phyloP scores from a whole-genome alignment of 371 early-diverging fungal genomes.

The Mucor circinelloides region DNA sequence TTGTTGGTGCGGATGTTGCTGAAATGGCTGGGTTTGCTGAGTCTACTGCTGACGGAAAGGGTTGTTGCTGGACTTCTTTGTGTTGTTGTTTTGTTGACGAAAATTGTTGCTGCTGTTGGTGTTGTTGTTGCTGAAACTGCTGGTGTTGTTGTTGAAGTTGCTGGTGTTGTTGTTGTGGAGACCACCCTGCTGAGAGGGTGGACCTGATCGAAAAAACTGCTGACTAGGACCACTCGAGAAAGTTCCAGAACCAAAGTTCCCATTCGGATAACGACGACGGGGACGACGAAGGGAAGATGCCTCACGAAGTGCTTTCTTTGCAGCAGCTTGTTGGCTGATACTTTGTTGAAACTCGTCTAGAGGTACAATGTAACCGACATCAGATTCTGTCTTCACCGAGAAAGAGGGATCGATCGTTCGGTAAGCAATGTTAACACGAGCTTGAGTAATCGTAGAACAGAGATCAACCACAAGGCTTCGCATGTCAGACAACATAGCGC shows the following conservation, averaged over 20 bases:
- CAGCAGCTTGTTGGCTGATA: neutral
- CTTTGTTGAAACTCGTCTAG: neutral
- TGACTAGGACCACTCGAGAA: neutral
- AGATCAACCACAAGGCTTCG: constrained; percentile 6
- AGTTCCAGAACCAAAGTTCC: neutral
- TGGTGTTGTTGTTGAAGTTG: too few species aligned
- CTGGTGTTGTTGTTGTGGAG: too few species aligned
- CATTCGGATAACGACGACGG: neutral
- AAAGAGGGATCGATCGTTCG: constrained; percentile 7
- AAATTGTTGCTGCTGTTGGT: neutral
- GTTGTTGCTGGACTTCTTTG: constrained; percentile 1
- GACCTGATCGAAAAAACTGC: too few species aligned
- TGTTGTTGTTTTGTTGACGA: neutral
- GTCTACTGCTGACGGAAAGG: neutral
- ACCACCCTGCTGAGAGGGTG: too few species aligned
- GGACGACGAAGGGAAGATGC: neutral
- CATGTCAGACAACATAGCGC: constrained; percentile 8
- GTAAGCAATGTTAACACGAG: constrained; percentile 16
- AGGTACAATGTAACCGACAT: constrained; percentile 1
- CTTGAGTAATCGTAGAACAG: constrained; percentile 3
- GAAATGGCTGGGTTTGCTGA: too few species aligned
- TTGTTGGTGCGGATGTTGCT: too few species aligned
- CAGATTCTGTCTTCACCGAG: neutral
- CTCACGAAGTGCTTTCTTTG: neutral
- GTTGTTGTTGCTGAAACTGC: too few species aligned